A percentile compares a stretch with the other conserved stretches of the same genome.
These are phyloP conservation scores for Solanum chacoense DNA, from an alignment of 305 asterid species.

Conservation along the genomic window DNA sequence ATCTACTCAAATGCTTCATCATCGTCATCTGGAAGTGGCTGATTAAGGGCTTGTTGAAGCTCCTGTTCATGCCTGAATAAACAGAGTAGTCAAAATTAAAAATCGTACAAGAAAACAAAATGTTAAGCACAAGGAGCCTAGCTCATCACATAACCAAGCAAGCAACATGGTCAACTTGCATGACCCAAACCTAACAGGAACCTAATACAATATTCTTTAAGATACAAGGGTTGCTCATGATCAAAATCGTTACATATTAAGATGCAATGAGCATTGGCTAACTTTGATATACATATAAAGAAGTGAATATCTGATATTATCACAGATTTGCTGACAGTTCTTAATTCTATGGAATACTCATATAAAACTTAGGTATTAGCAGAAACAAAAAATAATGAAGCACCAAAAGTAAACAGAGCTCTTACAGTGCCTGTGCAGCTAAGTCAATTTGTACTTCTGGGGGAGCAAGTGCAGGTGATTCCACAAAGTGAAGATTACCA, in stretches of 20 bases:
- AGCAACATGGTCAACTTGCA: neutral
- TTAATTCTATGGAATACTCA: neutral
- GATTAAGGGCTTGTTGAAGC: conserved; percentile 43
- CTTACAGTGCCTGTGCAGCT: conserved; percentile 37
- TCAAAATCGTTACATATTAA: neutral
- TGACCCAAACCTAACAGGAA: neutral
- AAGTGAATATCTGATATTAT: neutral
- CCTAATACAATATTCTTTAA: neutral
- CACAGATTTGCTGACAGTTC: neutral
- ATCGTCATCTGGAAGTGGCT: conserved; percentile 83
- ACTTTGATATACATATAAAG: neutral
- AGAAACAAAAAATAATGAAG: neutral
- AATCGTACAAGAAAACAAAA: neutral
- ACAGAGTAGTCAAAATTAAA: neutral
- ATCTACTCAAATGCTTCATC: conserved; percentile 52
- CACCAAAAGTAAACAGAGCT: neutral
- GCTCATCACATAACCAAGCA: neutral
- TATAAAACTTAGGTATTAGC: neutral
- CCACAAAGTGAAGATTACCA: conserved; percentile 52
- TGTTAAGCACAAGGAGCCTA: neutral
- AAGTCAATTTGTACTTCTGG: conserved; percentile 56
- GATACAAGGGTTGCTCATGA: neutral
- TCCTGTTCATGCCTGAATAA: conserved; percentile 50
- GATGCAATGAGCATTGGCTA: neutral
- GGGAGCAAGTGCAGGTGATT: conserved; percentile 61